Evolutionary conservation across 148 eudicot species (phyloP), one percentile per base, ranked within the genome.

Genomic region (Nepenthes gracilis): DNA sequence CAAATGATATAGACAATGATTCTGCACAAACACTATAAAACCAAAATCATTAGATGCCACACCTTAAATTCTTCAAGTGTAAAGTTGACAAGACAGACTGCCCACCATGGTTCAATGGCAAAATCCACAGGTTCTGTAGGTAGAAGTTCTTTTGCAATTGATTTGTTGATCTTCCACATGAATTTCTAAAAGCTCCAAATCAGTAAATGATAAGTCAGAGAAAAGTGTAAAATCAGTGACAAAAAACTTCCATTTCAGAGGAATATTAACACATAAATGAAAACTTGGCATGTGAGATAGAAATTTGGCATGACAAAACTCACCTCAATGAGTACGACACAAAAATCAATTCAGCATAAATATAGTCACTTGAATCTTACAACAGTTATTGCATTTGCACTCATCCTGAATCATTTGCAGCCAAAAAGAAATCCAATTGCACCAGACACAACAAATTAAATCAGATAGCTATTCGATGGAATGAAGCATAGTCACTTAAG

Each of bases 101-200:
- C 96, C 98, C 98, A 93, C 98, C 98, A 93, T 60, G 96, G 96
- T 68, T 93, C 98, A 57, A 88, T 82, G 34, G 70, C 73, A 70
- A 93, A 82, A 66, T 88, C 88, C 72, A 82, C 98, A 36, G 98
- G 95, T 58, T 85, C 86, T 60, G 79, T 72, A 11, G 98, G 98
- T 79, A 93, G 72, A 69, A 82, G 82, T 75, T 93, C 98, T 77
- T 86, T 93, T 35, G 91, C 98, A 61, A 93, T 93, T 65, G 98
- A 85, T 82, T 93, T 93, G 77, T 88, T 93, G 57, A 93, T 81
- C 79, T 93, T 93, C 98, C 98, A 93, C 95, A 88, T 88, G 63
- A 93, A 79, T 80, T 93, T 93, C 96, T 93, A 86, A 71, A 81
- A 74, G 77, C 80, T 72, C 84, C 74, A 78, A 63, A 73, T 64